Conservation (phyloP, 768 basidiomycete genomes). For the Leccinum longicurvipes region DNA sequence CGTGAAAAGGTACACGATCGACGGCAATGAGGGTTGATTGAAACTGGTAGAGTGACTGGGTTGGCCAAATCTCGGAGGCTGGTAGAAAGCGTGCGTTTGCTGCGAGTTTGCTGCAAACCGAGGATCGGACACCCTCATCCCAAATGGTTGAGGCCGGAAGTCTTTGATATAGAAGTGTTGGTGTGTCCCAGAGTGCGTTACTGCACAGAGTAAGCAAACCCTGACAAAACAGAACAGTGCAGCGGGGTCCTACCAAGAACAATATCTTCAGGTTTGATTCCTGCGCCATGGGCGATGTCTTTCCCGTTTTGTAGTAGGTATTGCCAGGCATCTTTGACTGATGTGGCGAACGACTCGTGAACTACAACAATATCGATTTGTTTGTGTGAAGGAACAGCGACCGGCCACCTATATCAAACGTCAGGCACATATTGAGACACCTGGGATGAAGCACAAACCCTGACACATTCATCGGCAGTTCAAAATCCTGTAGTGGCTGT, state of each 20-base stretch:
- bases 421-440: background rate
- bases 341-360: constrained; percentile 29
- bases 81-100: constrained; percentile 15
- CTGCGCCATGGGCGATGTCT: constrained; percentile 29
- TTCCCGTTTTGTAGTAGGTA: constrained; percentile 34
- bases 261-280: constrained; percentile 40
- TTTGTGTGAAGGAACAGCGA: constrained; percentile 36
- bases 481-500: constrained; percentile 34
- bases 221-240: too few relatives aligned
- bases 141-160: constrained; percentile 24
- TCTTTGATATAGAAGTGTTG: constrained; percentile 41
- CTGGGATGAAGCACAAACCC: constrained; percentile 26
- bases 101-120: constrained; percentile 9
- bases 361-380: constrained; percentile 39
- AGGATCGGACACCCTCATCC: constrained; percentile 1
- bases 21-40: constrained; percentile 31
- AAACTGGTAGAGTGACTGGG: constrained; percentile 7
- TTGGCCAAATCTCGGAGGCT: constrained; percentile 10
- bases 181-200: constrained; percentile 40
- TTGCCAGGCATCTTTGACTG: constrained; percentile 38
- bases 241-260: constrained; percentile 36
- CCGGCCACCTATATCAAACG: constrained; percentile 38
- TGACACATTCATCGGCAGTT: constrained; percentile 29
- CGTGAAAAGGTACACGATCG: constrained; percentile 43
- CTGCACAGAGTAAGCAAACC: constrained; percentile 19